Percentiles rank a stretch among this genome's conserved stretches.
Conservation (phyloP, 768 basidiomycete species). For the Hypholoma sublateritium region DNA sequence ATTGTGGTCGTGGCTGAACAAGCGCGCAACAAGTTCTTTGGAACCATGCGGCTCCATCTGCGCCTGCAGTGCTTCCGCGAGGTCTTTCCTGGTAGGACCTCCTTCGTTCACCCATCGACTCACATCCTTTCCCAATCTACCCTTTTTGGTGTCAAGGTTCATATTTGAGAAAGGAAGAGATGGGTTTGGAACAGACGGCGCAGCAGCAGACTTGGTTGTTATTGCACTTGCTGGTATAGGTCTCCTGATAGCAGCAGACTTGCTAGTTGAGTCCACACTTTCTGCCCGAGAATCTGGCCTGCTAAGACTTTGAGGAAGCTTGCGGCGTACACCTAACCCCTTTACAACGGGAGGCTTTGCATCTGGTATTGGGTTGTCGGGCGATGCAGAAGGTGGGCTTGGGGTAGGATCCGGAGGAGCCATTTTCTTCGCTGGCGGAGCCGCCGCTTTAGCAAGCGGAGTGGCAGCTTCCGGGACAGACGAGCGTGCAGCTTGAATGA, state of each 20-base stretch:
- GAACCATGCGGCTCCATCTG: slow-evolving; percentile 91
- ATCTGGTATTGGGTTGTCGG: slow-evolving; percentile 20
- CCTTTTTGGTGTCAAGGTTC: slow-evolving; percentile 63
- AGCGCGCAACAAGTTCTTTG: slow-evolving; percentile 67
- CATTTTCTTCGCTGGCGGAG: slow-evolving; percentile 28
- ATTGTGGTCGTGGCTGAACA: slow-evolving; percentile 96
- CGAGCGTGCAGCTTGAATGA: slow-evolving; percentile 84
- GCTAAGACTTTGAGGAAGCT: slow-evolving; percentile 60
- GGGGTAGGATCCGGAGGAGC: slow-evolving; percentile 24
- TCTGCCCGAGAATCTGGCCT: slow-evolving; percentile 53
- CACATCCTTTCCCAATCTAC: slow-evolving; percentile 71
- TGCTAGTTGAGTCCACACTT: slow-evolving; percentile 34
- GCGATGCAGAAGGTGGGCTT: slow-evolving; percentile 35
- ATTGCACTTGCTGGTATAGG: slow-evolving; percentile 25
- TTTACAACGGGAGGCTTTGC: slow-evolving; percentile 44
- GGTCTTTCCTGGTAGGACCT: slow-evolving; percentile 81
- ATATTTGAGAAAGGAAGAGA: slow-evolving; percentile 47
- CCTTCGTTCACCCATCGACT: slow-evolving; percentile 85
- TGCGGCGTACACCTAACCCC: slow-evolving; percentile 66
- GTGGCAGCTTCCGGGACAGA: slow-evolving; percentile 28
- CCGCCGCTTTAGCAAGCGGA: slow-evolving; percentile 23
- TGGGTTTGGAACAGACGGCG: slow-evolving; percentile 27
- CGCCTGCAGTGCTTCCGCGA: slow-evolving; percentile 79
- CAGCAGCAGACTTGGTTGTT: slow-evolving; percentile 9
- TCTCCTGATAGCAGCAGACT: slow-evolving; percentile 29